Base-by-base conservation (phyloP, 2,329 filamentous ascomycete genomes). In the Ophiostoma pallidulum region DNA sequence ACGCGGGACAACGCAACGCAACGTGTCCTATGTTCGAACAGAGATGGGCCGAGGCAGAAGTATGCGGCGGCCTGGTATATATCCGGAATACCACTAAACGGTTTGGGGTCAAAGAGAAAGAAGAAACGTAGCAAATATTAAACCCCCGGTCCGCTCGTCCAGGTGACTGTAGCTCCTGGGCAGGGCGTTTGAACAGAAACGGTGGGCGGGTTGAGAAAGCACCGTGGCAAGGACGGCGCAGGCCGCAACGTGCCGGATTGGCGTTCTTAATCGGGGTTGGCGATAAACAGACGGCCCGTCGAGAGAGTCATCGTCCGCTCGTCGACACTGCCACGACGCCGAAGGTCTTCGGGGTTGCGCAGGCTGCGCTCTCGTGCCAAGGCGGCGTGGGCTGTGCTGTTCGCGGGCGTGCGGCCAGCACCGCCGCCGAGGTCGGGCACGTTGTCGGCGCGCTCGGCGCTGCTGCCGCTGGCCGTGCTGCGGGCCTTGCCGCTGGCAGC, bases 281-380 rank as follows among this genome's bases (percentile, higher is more conserved):
- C 87, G 60, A 94, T 89, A 64, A 86, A 92, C 50, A 94, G 73
- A 53, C 86, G 77, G 41, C 80, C 80, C 24, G 78, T 74, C 18
- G 77, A 80, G 62, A 92, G 82, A 1, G 85, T 90, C 65, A 80
- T 82, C 5, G 84, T 85, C 59, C 84, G 74, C 64, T 92, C 87
- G 61, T 92, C 87, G 41, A 94, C 86, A 60, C 86, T 92, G 48
- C 87, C 87, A 59, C 85, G 74, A 56, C 87, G 74, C 58, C 74
- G 76, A 47, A 94, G 69, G 53, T 91, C 86, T 20, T 88, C 85
- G 4, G 77, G 73, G 45, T 73, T 80, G 66, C 79, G 82, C 47
- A 76, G 70, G 58, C 77, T 81, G 70, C 82, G 82, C 60, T 82
- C 76, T 52, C 79, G 72, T 18, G 78, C 75, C 44, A 82, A 60